Conservation (phyloP, 345 rosid genomes). For the Citrus australasica region DNA sequence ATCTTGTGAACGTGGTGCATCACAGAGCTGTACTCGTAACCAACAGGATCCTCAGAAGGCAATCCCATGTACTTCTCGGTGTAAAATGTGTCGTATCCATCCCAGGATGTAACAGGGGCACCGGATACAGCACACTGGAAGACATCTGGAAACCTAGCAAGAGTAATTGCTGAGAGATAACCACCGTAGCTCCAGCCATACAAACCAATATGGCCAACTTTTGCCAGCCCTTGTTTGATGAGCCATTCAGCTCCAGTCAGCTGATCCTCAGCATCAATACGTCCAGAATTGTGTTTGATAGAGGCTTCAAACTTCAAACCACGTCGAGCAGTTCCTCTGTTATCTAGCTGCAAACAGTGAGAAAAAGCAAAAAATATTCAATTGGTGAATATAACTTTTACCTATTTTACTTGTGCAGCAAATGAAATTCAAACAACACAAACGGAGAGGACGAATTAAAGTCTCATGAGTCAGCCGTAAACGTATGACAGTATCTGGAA, state of each 20-base stretch:
- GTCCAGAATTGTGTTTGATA: constrained; percentile 56
- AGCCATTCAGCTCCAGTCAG: constrained; percentile 82
- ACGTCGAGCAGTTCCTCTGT: constrained; percentile 86
- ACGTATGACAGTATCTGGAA: neutral
- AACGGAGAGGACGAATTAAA: neutral
- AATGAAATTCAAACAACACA: neutral
- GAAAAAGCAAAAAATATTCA: neutral
- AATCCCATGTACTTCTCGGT: constrained; percentile 94
- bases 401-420: neutral
- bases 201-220: constrained; percentile 64
- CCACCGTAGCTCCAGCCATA: constrained; percentile 97
- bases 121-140: constrained; percentile 76
- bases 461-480: neutral
- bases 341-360: constrained; percentile 62
- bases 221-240: constrained; percentile 68
- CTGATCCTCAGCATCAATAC: constrained; percentile 77
- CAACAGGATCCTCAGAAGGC: constrained; percentile 41
- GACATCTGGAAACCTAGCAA: constrained; percentile 63
- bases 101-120: constrained; percentile 98
- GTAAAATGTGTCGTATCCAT: constrained; percentile 89
- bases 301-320: constrained; percentile 85
- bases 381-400: neutral
- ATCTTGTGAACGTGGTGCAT: constrained; percentile 66
- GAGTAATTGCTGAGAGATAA: constrained; percentile 76
- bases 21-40: constrained; percentile 60